Conservation (phyloP, 202 grass and related monocot genomes). For the Saccharum hybrid region DNA sequence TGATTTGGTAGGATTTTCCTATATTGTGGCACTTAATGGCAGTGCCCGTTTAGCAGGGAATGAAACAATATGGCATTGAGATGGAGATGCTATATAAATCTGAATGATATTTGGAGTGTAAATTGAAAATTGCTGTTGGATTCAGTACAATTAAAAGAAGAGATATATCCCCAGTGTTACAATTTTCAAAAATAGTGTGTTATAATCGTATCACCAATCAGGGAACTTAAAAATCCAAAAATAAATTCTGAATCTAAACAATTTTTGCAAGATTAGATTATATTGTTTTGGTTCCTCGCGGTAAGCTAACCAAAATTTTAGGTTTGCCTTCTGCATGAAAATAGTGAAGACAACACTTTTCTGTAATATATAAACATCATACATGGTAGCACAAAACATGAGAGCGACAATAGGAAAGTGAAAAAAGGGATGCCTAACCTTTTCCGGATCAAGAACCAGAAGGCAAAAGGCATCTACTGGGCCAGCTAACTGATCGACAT, state of each 20-base stretch:
- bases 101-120: background rate
- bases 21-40: background rate
- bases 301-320: background rate
- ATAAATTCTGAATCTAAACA: background rate
- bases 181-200: background rate
- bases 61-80: background rate
- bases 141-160: background rate
- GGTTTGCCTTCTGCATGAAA: background rate
- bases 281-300: background rate
- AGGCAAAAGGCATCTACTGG: conserved; percentile 79
- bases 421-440: conserved; percentile 45
- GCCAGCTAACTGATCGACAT: conserved; percentile 61
- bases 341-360: background rate
- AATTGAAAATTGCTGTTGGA: background rate
- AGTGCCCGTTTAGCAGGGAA: background rate
- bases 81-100: background rate
- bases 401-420: conserved; percentile 13
- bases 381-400: background rate
- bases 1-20: background rate
- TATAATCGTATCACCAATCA: background rate
- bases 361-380: background rate
- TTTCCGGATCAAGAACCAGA: conserved; percentile 80
- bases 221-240: background rate
- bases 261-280: too few species aligned
- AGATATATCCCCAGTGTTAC: background rate